phyloP scores from a whole-genome alignment of 2,329 filamentous ascomycete genomes.

The Apiospora kogelbergensis region DNA sequence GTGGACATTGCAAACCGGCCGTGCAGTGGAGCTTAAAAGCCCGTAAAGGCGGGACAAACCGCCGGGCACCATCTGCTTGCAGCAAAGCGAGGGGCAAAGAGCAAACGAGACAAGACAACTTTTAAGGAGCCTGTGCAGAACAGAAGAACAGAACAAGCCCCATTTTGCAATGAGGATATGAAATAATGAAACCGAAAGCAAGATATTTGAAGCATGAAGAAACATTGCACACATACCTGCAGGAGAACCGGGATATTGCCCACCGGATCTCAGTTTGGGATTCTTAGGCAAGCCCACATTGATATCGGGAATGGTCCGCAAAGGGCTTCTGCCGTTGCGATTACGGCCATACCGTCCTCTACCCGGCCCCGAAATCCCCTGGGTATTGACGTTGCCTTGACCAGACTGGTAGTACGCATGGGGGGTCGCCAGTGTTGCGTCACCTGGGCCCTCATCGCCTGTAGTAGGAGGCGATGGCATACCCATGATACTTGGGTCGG shows the following conservation, averaged over 20 bases:
- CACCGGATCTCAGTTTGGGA: slow-evolving; percentile 44
- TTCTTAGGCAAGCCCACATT: slow-evolving; percentile 56
- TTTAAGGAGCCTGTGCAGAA: neutral
- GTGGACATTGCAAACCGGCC: neutral
- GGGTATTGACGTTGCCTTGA: slow-evolving; percentile 41
- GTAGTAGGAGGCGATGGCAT: slow-evolving; percentile 34
- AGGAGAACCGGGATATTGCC: slow-evolving; percentile 37
- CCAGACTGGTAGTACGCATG: slow-evolving; percentile 43
- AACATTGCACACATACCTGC: slow-evolving; percentile 41
- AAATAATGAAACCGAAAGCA: neutral
- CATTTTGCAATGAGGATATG: neutral
- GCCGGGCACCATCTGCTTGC: neutral
- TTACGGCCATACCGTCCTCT: slow-evolving; percentile 78
- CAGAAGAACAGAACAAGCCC: too few relatives aligned
- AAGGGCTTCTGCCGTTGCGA: slow-evolving; percentile 59
- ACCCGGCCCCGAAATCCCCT: slow-evolving; percentile 80
- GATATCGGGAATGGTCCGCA: slow-evolving; percentile 57
- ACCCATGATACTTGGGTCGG: slow-evolving; percentile 34
- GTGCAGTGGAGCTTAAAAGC: neutral
- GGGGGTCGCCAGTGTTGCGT: slow-evolving; percentile 29
- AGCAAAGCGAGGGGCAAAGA: neutral
- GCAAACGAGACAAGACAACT: neutral
- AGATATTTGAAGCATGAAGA: neutral
- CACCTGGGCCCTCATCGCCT: slow-evolving; percentile 33
- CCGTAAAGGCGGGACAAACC: slow-evolving; percentile 7